These are phyloP conservation scores for Lyophyllum decastes DNA, from an alignment of 768 basidiomycete species.

Conservation along the genomic window DNA sequence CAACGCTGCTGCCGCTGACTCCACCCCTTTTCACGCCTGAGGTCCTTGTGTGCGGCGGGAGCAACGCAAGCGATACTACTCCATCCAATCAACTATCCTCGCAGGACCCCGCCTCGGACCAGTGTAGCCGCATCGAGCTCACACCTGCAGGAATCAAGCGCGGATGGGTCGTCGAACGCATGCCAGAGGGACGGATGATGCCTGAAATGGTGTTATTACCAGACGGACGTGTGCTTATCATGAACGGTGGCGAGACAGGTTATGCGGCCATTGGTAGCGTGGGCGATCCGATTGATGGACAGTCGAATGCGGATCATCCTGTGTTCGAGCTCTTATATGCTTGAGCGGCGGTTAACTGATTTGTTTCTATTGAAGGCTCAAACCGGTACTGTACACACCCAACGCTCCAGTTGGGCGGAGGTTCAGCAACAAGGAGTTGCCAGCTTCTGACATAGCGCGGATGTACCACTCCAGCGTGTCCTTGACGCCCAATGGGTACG, in stretches of 20 bases:
- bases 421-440: conserved; percentile 46
- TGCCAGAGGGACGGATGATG: conserved; percentile 40
- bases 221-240: conserved; percentile 40
- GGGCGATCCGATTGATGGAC: conserved; percentile 17
- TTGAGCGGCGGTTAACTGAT: conserved; percentile 4
- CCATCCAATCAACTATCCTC: conserved; percentile 30
- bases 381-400: conserved; percentile 51
- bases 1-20: conserved; percentile 34
- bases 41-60: conserved; percentile 48
- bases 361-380: conserved; percentile 29
- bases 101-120: conserved; percentile 40
- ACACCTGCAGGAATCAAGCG: conserved; percentile 39
- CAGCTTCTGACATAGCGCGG: conserved; percentile 44
- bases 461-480: conserved; percentile 65
- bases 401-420: conserved; percentile 40
- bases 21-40: conserved; percentile 44
- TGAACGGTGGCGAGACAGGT: conserved; percentile 43
- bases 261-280: conserved; percentile 40
- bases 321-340: conserved; percentile 17
- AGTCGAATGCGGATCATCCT: conserved; percentile 27
- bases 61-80: conserved; percentile 29
- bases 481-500: conserved; percentile 53
- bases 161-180: conserved; percentile 46
- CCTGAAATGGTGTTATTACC: conserved; percentile 36
- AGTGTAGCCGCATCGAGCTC: conserved; percentile 42